Evolutionary conservation across 2,329 filamentous ascomycete species (phyloP).

Genomic region (Zymoseptoria ardabiliae): DNA sequence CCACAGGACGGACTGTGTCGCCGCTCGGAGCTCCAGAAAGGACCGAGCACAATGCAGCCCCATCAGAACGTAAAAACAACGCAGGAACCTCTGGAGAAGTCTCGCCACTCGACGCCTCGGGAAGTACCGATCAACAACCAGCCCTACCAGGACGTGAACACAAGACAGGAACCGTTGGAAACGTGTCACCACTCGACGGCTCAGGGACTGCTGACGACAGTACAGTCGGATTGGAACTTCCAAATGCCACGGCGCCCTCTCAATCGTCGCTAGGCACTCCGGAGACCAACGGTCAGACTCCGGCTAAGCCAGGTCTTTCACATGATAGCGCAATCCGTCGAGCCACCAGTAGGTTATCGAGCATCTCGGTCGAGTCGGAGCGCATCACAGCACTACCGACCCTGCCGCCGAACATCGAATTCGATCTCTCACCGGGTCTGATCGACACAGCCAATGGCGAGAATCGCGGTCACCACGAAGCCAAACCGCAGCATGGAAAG

Average conservation of each 20-base stretch:
- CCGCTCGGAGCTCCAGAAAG: neutral
- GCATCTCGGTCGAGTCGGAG: neutral
- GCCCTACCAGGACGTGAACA: neutral
- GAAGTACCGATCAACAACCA: neutral
- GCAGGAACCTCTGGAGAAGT: neutral
- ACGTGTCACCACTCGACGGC: neutral
- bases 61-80: neutral
- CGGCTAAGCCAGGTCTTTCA: neutral
- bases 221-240: neutral
- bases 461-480: neutral
- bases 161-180: neutral
- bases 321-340: neutral
- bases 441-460: neutral
- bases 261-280: neutral
- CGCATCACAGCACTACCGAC: neutral
- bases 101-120: neutral
- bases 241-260: neutral
- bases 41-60: neutral
- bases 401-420: neutral
- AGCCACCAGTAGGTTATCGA: neutral
- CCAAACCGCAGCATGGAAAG: neutral
- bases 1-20: neutral
- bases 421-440: neutral
- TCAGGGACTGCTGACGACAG: neutral
- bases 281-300: neutral